These are phyloP conservation scores for Globisporangium radiosum DNA, from an alignment of 352 stramenopile species.

Conservation along the genomic window DNA sequence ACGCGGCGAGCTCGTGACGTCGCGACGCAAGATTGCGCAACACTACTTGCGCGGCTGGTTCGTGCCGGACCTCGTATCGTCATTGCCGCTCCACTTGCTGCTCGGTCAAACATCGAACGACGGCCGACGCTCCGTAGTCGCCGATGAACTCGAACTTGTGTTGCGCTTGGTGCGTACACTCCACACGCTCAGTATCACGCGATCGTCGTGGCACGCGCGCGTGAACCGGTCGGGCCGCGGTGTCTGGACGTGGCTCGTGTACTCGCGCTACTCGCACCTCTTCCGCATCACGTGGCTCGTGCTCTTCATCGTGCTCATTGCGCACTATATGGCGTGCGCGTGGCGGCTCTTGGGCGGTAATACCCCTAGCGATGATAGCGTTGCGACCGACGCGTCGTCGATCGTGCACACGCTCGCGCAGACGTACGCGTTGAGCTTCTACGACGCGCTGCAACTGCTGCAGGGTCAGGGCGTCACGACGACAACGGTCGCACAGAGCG, in stretches of 20 bases:
- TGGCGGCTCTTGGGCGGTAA: constrained; percentile 3
- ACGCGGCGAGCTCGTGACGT: constrained; percentile 7
- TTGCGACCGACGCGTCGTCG: not conserved
- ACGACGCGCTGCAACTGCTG: constrained; percentile 21
- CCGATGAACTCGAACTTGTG: not conserved
- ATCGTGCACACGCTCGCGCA: not conserved
- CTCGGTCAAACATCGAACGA: not conserved
- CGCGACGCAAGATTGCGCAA: constrained; percentile 1
- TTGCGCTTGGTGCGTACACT: constrained; percentile 1
- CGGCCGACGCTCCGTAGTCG: not conserved
- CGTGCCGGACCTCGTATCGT: constrained; percentile 3
- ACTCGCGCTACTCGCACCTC: constrained; percentile 13
- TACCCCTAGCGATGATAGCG: not conserved
- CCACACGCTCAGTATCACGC: constrained; percentile 1
- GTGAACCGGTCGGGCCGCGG: not conserved
- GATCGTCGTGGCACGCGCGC: not conserved
- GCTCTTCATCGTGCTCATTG: not conserved
- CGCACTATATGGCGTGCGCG: constrained; percentile 12
- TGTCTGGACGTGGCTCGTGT: constrained; percentile 8
- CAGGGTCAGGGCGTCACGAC: too few relatives aligned
- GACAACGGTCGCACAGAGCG: too few relatives aligned
- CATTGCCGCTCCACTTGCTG: not conserved
- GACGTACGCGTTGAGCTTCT: constrained; percentile 6
- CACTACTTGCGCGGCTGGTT: constrained; percentile 8
- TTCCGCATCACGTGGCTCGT: constrained; percentile 9